Conservation (phyloP, 192 early-diverging fungal genomes). For the Entophlyctis luteolus region DNA sequence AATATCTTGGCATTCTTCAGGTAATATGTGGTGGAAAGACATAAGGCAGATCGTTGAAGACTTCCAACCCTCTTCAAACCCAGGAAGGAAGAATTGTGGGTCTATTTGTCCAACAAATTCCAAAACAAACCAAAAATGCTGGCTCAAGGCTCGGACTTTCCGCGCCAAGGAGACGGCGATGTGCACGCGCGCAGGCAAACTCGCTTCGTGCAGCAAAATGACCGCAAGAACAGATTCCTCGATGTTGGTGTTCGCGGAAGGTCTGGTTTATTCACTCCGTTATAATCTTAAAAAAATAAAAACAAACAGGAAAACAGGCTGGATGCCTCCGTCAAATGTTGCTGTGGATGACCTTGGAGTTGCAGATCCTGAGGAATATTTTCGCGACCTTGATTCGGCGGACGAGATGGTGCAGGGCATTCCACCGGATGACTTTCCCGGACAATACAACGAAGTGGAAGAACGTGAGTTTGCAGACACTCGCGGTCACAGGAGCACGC, state of each 20-base stretch:
- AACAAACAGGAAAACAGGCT: conserved; percentile 23
- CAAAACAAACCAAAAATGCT: too few relatives aligned
- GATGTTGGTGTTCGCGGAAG: background rate
- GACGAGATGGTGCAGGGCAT: background rate
- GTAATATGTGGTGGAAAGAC: too few relatives aligned
- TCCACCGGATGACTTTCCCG: background rate
- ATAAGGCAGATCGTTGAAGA: too few relatives aligned
- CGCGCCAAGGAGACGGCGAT: background rate
- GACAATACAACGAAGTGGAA: background rate
- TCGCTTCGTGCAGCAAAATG: background rate
- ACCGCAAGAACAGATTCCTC: background rate
- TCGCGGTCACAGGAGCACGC: background rate
- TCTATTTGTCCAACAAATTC: too few relatives aligned
- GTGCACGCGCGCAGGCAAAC: background rate
- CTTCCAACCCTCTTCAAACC: too few relatives aligned
- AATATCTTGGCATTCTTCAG: too few relatives aligned
- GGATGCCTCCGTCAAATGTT: background rate
- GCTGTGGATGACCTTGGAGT: conserved; percentile 3
- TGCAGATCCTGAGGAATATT: conserved; percentile 8
- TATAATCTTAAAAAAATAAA: too few relatives aligned
- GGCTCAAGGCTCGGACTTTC: too few relatives aligned
- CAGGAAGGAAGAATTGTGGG: too few relatives aligned
- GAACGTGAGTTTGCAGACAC: background rate
- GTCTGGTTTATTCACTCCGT: background rate
- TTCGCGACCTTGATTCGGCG: background rate